A percentile compares a stretch with the other conserved stretches of the same genome.
These are phyloP conservation scores for Hypoxylon rubiginosum DNA, from an alignment of 2,329 filamentous ascomycete species.

Conservation along the genomic window DNA sequence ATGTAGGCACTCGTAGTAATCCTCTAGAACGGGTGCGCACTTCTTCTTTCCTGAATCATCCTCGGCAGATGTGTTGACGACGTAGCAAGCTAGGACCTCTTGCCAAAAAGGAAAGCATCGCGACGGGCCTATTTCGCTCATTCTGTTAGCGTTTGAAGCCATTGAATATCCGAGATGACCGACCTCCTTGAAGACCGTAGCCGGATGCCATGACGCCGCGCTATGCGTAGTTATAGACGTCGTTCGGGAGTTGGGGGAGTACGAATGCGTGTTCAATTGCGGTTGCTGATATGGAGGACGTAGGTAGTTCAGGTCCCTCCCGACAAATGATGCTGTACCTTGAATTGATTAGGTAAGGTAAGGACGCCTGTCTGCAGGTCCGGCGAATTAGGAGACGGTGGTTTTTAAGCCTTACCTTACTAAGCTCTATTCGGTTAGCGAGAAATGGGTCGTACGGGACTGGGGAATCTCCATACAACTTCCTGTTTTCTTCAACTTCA, in stretches of 20 bases:
- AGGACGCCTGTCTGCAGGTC: not conserved
- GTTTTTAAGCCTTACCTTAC: slow-evolving; percentile 19
- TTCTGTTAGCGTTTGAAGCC: slow-evolving; percentile 35
- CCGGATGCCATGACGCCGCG: slow-evolving; percentile 78
- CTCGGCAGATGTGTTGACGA: slow-evolving; percentile 87
- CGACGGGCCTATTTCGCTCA: slow-evolving; percentile 63
- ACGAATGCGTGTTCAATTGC: slow-evolving; percentile 39
- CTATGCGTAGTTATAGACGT: slow-evolving; percentile 25
- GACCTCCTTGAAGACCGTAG: slow-evolving; percentile 85
- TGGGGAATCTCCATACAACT: no score
- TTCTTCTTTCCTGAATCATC: slow-evolving; percentile 87
- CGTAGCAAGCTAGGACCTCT: slow-evolving; percentile 98
- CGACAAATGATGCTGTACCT: slow-evolving; percentile 33
- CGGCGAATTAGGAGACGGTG: slow-evolving; percentile 17
- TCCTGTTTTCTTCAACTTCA: no score
- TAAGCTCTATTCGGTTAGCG: slow-evolving; percentile 12
- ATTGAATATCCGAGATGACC: slow-evolving; percentile 52
- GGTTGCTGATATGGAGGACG: slow-evolving; percentile 37
- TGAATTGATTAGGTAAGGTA: slow-evolving; percentile 29
- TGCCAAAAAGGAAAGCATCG: slow-evolving; percentile 99
- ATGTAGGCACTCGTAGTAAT: slow-evolving; percentile 99
- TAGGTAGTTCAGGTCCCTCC: slow-evolving; percentile 20
- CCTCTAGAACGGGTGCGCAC: slow-evolving; percentile 86
- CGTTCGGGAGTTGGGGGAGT: slow-evolving; percentile 19
- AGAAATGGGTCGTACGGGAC: no score